These are phyloP conservation scores for Staphylotrichum tortipilum DNA, from an alignment of 495 filamentous ascomycete genomes.

Conservation along the genomic window DNA sequence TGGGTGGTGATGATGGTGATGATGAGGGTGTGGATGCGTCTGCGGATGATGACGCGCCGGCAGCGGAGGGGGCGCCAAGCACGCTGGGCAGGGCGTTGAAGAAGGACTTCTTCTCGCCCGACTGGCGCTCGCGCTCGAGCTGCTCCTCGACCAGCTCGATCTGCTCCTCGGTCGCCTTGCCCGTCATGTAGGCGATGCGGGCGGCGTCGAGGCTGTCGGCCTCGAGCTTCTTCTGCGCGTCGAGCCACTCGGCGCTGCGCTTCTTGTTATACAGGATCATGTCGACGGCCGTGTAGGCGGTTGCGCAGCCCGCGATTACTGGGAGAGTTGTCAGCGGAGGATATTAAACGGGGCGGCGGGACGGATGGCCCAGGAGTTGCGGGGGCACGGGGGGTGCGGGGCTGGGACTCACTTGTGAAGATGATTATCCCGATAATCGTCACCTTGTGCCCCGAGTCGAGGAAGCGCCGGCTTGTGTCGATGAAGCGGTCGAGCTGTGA, in stretches of 20 bases:
- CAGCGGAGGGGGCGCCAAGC: constrained; percentile 16
- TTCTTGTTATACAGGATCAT: constrained; percentile 81
- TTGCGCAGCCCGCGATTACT: constrained; percentile 67
- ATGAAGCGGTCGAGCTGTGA: constrained; percentile 62
- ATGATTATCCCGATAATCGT: constrained; percentile 68
- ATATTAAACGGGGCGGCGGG: no score
- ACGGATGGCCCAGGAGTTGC: no score
- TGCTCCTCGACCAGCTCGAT: constrained; percentile 40
- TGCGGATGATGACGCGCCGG: constrained; percentile 1
- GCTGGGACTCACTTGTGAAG: constrained; percentile 56
- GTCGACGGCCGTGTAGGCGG: constrained; percentile 72
- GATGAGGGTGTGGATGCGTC: constrained; percentile 5
- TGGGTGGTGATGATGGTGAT: background rate
- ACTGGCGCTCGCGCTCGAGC: constrained; percentile 22
- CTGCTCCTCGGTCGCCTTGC: constrained; percentile 53
- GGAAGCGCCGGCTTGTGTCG: constrained; percentile 58
- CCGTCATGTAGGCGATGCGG: constrained; percentile 50
- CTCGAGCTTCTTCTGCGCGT: constrained; percentile 51
- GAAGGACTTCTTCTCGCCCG: constrained; percentile 19
- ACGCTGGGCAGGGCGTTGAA: constrained; percentile 28
- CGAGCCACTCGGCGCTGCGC: constrained; percentile 56
- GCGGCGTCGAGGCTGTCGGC: constrained; percentile 45
- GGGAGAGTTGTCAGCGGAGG: background rate
- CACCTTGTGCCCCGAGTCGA: constrained; percentile 74
- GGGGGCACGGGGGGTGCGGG: no score